These are phyloP conservation scores for Dactylellina leptospora DNA, from an alignment of 2,329 filamentous ascomycete genomes.

Conservation along the genomic window DNA sequence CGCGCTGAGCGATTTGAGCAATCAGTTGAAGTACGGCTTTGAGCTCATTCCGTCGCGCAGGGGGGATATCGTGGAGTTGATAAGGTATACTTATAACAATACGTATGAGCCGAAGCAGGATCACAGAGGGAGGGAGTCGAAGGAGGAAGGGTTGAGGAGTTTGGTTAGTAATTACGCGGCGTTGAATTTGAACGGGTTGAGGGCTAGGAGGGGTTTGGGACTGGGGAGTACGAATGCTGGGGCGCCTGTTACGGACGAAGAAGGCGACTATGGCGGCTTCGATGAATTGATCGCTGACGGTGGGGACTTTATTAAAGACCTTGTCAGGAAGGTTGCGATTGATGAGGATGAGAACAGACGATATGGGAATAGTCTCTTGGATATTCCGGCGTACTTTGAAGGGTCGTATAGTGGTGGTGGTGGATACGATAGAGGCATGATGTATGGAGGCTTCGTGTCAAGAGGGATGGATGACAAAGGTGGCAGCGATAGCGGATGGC, in stretches of 20 bases:
- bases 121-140: slow-evolving; percentile 16
- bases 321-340: slow-evolving; percentile 47
- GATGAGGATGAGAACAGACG: slow-evolving; percentile 48
- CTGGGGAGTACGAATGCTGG: slow-evolving; percentile 46
- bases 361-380: slow-evolving; percentile 44
- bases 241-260: slow-evolving; percentile 24
- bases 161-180: slow-evolving; percentile 46
- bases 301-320: slow-evolving; percentile 52
- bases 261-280: slow-evolving; percentile 46
- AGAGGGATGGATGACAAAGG: slow-evolving; percentile 48
- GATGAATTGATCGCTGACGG: slow-evolving; percentile 50
- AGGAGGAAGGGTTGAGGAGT: slow-evolving; percentile 45
- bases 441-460: slow-evolving; percentile 48
- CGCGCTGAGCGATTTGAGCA: slow-evolving; percentile 56
- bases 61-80: slow-evolving; percentile 58
- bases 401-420: slow-evolving; percentile 28
- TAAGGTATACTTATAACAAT: slow-evolving; percentile 60
- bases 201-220: slow-evolving; percentile 35
- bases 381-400: slow-evolving; percentile 46
- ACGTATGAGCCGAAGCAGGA: slow-evolving; percentile 56
- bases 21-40: slow-evolving; percentile 55
- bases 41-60: slow-evolving; percentile 57
- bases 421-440: slow-evolving; percentile 42
- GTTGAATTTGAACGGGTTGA: slow-evolving; percentile 41
- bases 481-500: slow-evolving; percentile 48